phyloP scores from a whole-genome alignment of 2,329 filamentous ascomycete genomes.

The Cladosporium sp. region DNA sequence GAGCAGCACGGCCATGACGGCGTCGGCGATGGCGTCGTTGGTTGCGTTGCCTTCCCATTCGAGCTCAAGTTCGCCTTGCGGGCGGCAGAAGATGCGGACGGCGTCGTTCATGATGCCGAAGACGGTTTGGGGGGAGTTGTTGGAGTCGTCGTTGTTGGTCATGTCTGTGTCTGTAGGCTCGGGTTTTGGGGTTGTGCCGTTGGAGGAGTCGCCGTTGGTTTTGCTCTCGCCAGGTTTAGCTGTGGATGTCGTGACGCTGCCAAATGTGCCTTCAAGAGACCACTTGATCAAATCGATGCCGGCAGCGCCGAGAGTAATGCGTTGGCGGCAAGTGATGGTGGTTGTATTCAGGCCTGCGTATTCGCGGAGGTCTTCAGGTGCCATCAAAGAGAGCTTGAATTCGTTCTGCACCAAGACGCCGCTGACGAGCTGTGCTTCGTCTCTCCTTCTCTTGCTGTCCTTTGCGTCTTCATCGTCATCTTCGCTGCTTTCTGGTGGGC shows the following conservation, averaged over 20 bases:
- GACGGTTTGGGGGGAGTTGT: conserved; percentile 35
- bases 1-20: conserved; percentile 86
- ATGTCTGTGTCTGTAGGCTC: conserved; percentile 44
- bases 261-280: conserved; percentile 92
- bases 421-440: conserved; percentile 59
- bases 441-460: conserved; percentile 21
- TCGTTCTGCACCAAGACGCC: conserved; percentile 96
- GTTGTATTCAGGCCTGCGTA: conserved; percentile 97
- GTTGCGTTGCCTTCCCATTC: conserved; percentile 98
- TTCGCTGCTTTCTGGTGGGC: conserved; percentile 30
- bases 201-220: conserved; percentile 19
- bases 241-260: conserved; percentile 56
- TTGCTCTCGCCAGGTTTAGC: conserved; percentile 11
- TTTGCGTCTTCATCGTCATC: conserved; percentile 38
- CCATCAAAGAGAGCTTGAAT: conserved; percentile 96
- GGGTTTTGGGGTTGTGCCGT: conserved; percentile 32
- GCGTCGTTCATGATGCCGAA: conserved; percentile 82
- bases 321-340: conserved; percentile 87
- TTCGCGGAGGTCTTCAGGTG: conserved; percentile 89
- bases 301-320: conserved; percentile 79
- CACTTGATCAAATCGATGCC: conserved; percentile 88
- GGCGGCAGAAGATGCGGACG: conserved; percentile 61
- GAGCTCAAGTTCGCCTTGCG: conserved; percentile 71
- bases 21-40: conserved; percentile 97
- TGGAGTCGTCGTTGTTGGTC: neutral